Base-by-base conservation (phyloP, 2,329 filamentous ascomycete species). In the Cercospora berteroae region DNA sequence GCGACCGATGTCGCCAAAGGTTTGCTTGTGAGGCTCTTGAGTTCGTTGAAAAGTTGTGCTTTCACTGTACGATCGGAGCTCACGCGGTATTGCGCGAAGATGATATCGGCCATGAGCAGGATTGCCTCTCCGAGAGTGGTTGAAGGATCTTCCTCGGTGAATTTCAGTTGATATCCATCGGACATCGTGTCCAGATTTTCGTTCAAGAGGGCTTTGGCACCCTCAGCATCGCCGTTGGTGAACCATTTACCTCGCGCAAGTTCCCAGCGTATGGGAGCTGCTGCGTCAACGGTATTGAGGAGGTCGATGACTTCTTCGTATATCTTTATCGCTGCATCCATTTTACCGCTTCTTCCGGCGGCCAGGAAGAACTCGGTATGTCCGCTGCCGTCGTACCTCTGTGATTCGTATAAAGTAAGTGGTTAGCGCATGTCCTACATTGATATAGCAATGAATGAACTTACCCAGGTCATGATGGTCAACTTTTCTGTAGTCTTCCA, bases 81-180 rank as follows among this genome's bases (percentile, higher is more conserved):
- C 12, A 16, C 36, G 20, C 61, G 61, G 13, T 57, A 64, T 33
- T 64, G 31, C 33, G 58, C 61, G 31, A 23, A 58, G 7, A 57
- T 56, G 52, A 64, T 44, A 29, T 64, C 61, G 10, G 61, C 16
- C 61, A 64, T 64, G 12, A 64, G 48, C 18, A 64, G n/a, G 18
- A 64, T 39, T 8, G 61, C 48, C 3, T 20, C 48, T 1, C 39
- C 48, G 29, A 64, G 31, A 5, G 48, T 64, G 20, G 55, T 42
- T 12, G 61, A 64, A n/a, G 61, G 61, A 27, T 64, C 61, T 27
- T 64, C 61, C 12, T 64, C 36, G 13, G 61, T 64, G 31, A 64
- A 64, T 10, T 64, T 64, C 18, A 57, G 36, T 7, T 6, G 25
- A 12, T 39, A 55, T 9, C 61, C 61, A 20, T 64, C 61, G 0